A percentile compares a stretch with the other conserved stretches of the same genome.
phyloP scores from a whole-genome alignment of 306 rosid genomes.

The Rosa multiflora region DNA sequence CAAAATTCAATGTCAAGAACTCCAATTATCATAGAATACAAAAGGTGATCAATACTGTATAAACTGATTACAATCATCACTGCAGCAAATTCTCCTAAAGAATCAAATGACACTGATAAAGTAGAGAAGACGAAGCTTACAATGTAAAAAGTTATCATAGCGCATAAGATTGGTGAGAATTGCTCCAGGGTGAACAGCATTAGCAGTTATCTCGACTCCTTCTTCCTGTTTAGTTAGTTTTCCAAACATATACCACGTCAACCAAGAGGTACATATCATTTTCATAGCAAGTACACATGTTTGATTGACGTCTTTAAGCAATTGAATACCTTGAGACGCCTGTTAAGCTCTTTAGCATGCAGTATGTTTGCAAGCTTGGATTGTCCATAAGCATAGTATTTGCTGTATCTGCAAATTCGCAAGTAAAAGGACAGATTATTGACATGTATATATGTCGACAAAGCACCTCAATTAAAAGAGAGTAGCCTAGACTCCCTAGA shows the following conservation, averaged over 20 bases:
- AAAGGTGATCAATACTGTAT: neutral
- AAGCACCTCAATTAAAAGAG: neutral
- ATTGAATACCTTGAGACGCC: constrained; percentile 66
- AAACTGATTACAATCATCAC: neutral
- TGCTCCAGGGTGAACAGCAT: constrained; percentile 42
- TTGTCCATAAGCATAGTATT: constrained; percentile 67
- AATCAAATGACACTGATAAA: neutral
- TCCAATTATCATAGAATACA: neutral
- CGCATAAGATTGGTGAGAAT: constrained; percentile 34
- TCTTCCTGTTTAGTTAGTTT: constrained; percentile 11
- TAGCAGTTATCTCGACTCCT: constrained; percentile 35
- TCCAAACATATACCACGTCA: neutral
- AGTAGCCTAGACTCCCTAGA: neutral
- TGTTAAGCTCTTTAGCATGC: constrained; percentile 78
- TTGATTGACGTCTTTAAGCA: neutral
- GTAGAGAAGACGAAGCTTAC: constrained; percentile 27
- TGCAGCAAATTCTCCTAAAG: neutral
- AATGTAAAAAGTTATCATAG: constrained; percentile 31
- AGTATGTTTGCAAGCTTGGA: constrained; percentile 81
- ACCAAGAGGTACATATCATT: neutral
- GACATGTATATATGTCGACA: neutral
- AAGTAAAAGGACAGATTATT: neutral
- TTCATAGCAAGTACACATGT: neutral
- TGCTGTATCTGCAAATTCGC: constrained; percentile 45
- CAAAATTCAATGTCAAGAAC: neutral